A percentile compares a stretch with the other conserved stretches of the same genome.
Evolutionary conservation across 768 basidiomycete species (phyloP).

Genomic region (Hirschioporus abietinus): DNA sequence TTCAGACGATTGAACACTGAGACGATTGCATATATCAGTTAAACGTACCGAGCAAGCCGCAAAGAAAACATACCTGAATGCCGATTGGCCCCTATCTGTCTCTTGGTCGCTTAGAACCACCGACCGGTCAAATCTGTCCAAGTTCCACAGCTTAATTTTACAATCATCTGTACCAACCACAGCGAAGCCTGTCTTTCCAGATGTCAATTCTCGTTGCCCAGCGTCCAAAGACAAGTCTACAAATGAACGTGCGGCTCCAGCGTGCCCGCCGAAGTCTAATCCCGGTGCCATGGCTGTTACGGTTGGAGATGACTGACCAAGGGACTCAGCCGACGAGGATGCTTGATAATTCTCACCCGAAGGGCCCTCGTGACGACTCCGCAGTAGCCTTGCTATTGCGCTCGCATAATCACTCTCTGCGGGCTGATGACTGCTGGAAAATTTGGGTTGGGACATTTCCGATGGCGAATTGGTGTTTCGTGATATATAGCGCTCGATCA

Average conservation of each 20-base stretch:
- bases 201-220: slow-evolving; percentile 21
- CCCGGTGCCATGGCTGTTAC: slow-evolving; percentile 68
- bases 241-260: slow-evolving; percentile 43
- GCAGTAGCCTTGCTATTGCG: slow-evolving; percentile 79
- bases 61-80: slow-evolving; percentile 57
- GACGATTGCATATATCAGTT: slow-evolving; percentile 5
- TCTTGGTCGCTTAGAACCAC: slow-evolving; percentile 76
- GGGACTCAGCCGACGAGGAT: slow-evolving; percentile 20
- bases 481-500: slow-evolving; percentile 78
- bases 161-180: slow-evolving; percentile 89
- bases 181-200: slow-evolving; percentile 60
- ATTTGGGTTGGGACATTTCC: slow-evolving; percentile 49
- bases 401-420: slow-evolving; percentile 61
- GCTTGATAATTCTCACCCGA: slow-evolving; percentile 7
- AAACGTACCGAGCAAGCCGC: slow-evolving; percentile 2
- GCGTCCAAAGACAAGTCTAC: slow-evolving; percentile 30
- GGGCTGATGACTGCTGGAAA: slow-evolving; percentile 24
- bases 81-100: slow-evolving; percentile 66
- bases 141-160: slow-evolving; percentile 84
- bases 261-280: slow-evolving; percentile 71
- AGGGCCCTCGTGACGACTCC: slow-evolving; percentile 46
- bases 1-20: slow-evolving; percentile 34
- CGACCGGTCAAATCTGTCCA: slow-evolving; percentile 67
- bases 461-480: slow-evolving; percentile 33
- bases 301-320: slow-evolving; percentile 53